Evolutionary conservation across 768 basidiomycete species (phyloP).

Genomic region (Suillus fuscotomentosus): DNA sequence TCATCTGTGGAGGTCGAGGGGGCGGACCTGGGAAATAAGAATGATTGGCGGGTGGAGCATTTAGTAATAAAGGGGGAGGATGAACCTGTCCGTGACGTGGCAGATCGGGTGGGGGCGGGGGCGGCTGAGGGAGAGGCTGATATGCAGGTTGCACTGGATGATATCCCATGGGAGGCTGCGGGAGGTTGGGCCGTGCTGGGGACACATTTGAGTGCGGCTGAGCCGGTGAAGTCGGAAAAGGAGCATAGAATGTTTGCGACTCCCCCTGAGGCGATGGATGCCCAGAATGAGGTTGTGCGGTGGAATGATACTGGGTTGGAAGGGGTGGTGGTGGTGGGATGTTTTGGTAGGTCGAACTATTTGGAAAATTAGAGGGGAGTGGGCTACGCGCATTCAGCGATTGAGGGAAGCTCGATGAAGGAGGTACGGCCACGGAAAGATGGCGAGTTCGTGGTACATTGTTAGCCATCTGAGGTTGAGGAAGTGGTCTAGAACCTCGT

Average conservation of each 20-base stretch:
- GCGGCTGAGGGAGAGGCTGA: conserved; percentile 34
- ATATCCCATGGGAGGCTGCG: conserved; percentile 46
- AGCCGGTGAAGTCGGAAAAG: conserved; percentile 26
- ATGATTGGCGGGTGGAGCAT: conserved; percentile 20
- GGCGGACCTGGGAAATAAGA: conserved; percentile 40
- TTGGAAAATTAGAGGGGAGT: conserved; percentile 12
- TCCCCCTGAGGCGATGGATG: conserved; percentile 24
- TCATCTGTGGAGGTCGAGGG: conserved; percentile 37
- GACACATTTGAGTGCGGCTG: conserved; percentile 25
- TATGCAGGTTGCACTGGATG: conserved; percentile 41
- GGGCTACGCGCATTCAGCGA: conserved; percentile 15
- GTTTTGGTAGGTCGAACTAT: conserved; percentile 17
- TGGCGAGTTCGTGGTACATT: conserved; percentile 30
- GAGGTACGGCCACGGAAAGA: conserved; percentile 25
- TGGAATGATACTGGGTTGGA: conserved; percentile 34
- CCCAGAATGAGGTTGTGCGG: conserved; percentile 18
- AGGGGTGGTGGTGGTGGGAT: conserved; percentile 15
- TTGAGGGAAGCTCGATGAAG: conserved; percentile 32
- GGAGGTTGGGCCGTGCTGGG: conserved; percentile 49
- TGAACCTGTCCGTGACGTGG: conserved; percentile 27
- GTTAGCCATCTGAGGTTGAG: conserved; percentile 23
- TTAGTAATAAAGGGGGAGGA: conserved; percentile 17
- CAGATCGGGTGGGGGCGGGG: conserved; percentile 27
- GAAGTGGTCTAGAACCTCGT: conserved; percentile 29
- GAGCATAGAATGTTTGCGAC: conserved; percentile 10